Evolutionary conservation across 2,329 filamentous ascomycete species (phyloP).

Genomic region (Ilyonectria sp.): DNA sequence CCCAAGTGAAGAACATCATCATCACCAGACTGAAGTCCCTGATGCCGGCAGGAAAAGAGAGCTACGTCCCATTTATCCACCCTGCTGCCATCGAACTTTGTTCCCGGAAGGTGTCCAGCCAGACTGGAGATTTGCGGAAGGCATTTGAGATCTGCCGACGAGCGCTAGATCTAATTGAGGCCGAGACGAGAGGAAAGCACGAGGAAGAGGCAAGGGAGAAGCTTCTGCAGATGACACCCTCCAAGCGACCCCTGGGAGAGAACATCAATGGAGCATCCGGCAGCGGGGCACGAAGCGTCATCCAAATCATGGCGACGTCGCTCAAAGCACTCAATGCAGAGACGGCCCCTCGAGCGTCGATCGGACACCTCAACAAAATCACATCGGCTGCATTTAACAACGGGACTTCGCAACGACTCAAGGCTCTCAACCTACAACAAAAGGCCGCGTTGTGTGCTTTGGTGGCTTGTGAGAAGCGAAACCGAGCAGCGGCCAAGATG

Average conservation of each 20-base stretch:
- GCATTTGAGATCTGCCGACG: constrained; percentile 95
- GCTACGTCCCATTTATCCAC: constrained; percentile 89
- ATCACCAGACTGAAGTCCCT: constrained; percentile 85
- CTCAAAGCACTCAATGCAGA: constrained; percentile 77
- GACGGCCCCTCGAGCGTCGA: constrained; percentile 89
- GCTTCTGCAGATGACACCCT: constrained; percentile 74
- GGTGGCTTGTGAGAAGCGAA: constrained; percentile 86
- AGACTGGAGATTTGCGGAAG: constrained; percentile 94
- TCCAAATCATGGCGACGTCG: constrained; percentile 67
- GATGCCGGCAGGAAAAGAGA: constrained; percentile 70
- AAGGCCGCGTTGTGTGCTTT: constrained; percentile 94
- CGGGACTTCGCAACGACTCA: constrained; percentile 86
- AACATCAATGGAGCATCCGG: constrained; percentile 77
- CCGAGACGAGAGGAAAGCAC: constrained; percentile 83
- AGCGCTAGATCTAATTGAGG: constrained; percentile 90
- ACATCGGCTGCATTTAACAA: constrained; percentile 93
- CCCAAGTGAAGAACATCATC: constrained; percentile 90
- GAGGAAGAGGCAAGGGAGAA: constrained; percentile 73
- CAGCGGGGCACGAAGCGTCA: constrained; percentile 59
- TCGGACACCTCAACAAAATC: constrained; percentile 92
- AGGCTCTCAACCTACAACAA: constrained; percentile 93
- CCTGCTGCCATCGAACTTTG: constrained; percentile 95
- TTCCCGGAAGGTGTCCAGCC: constrained; percentile 92
- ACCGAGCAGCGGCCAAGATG: constrained; percentile 65
- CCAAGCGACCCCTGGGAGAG: constrained; percentile 84